Evolutionary conservation across 129 eudicot genomes (phyloP), one percentile per base, ranked within the genome.

Genomic region (Tagetes erecta): DNA sequence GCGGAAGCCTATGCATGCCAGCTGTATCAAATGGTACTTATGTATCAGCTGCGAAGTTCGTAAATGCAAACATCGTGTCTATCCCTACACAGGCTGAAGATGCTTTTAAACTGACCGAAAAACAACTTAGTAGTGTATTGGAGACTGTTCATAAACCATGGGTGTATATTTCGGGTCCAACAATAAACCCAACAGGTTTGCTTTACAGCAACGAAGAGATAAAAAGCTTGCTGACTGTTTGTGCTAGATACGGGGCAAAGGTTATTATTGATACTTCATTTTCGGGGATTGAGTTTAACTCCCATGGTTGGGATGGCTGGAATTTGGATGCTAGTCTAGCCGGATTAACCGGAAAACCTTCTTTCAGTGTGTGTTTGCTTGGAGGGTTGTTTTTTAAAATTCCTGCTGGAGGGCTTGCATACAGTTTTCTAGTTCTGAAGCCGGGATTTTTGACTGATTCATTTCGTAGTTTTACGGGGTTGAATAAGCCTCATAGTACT

Each of bases 81-180:
- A 82, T 90, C 55, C 84, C 89, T 11, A 90, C 97, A 71, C 60
- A 72, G 42, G 68, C 81, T 47, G 96, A 90, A 57, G 81, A 10
- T 38, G 97, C 96, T 13, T 94, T 88, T 77, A 94, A 94, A 74
- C 47, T 90, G 60, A 88, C 91, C 3, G 87, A 88, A 33, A 85
- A 81, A 49, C 76, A 82, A 77, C 92, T 90, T 60, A 59, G 64
- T 41, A 41, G 37, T 41, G 81, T 64, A 69, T 62, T 94, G 37
- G 83, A 80, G 67, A 81, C 74, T 10, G 87, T 86, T 64, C 78
- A 68, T 10, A 94, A 87, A 62, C 98, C 97, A 12, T 94, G 98
- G 98, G 80, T 94, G 49, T 94, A 90, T 67, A 86, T 94, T 76
- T 90, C 91, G 69, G 98, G 97, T 11, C 98, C 98, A 38, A 94